Percentiles rank a stretch among this genome's conserved stretches.
Conservation (phyloP, 179 eudicot species). For the Gypsophila paniculata region DNA sequence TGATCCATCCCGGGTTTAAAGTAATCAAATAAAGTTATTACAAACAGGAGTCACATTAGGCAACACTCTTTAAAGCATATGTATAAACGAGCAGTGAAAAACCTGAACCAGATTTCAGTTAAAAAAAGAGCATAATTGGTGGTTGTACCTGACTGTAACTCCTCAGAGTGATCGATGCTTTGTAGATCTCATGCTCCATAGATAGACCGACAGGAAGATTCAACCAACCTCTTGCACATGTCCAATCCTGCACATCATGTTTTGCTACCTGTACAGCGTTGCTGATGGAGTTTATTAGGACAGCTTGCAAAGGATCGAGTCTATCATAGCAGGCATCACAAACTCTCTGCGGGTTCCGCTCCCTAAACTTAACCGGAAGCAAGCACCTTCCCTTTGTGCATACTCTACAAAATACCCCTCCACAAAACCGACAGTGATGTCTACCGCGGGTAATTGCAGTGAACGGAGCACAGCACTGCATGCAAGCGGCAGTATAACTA, state of each 20-base stretch:
- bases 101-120: background rate
- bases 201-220: constrained; percentile 96
- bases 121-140: background rate
- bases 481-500: constrained; percentile 68
- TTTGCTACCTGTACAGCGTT: constrained; percentile 82
- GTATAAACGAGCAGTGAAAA: background rate
- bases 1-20: background rate
- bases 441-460: constrained; percentile 90
- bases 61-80: background rate
- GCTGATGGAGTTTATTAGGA: constrained; percentile 75
- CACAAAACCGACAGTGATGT: constrained; percentile 98
- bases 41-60: background rate
- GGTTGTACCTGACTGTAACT: constrained; percentile 64
- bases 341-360: constrained; percentile 94
- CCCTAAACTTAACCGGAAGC: constrained; percentile 89
- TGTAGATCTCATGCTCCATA: constrained; percentile 96
- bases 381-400: constrained; percentile 93
- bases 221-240: constrained; percentile 82
- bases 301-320: constrained; percentile 91
- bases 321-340: constrained; percentile 94
- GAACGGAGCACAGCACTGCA: constrained; percentile 89
- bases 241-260: constrained; percentile 98
- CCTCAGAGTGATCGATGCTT: constrained; percentile 71
- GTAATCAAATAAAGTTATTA: background rate
- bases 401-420: constrained; percentile 78